These are phyloP conservation scores for Clathrus columnatus DNA, from an alignment of 768 basidiomycete genomes.

Conservation along the genomic window DNA sequence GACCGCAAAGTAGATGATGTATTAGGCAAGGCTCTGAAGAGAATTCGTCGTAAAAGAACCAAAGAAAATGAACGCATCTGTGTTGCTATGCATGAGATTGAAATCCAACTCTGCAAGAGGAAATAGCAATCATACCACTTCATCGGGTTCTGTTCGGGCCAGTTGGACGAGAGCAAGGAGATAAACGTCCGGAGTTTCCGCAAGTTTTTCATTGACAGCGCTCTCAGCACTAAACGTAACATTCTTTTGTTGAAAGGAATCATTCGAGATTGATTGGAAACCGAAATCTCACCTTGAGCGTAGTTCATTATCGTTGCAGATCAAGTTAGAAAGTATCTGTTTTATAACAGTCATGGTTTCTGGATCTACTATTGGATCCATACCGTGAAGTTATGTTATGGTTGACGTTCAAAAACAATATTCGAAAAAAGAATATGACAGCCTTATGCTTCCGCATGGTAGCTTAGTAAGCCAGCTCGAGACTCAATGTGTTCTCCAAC, in stretches of 20 bases:
- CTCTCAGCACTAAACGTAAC: conserved; percentile 52
- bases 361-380: conserved; percentile 23
- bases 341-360: conserved; percentile 71
- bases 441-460: too few relatives aligned
- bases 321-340: conserved; percentile 78
- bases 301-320: conserved; percentile 77
- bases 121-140: conserved; percentile 48
- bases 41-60: conserved; percentile 68
- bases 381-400: not conserved
- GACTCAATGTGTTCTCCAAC: too few relatives aligned
- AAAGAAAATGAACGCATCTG: conserved; percentile 84
- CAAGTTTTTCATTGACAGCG: conserved; percentile 71
- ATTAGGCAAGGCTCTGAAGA: conserved; percentile 50
- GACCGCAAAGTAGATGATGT: conserved; percentile 14
- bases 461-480: too few relatives aligned
- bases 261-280: not conserved
- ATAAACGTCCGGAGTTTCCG: conserved; percentile 71
- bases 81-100: not conserved
- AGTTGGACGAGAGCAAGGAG: conserved; percentile 73
- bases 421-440: too few relatives aligned
- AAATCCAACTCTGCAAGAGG: not conserved
- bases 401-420: too few relatives aligned
- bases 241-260: too few relatives aligned
- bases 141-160: conserved; percentile 65
- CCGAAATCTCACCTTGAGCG: conserved; percentile 46